Conservation (phyloP, 78 protist species). For the Pigoraptor vietnamica region DNA sequence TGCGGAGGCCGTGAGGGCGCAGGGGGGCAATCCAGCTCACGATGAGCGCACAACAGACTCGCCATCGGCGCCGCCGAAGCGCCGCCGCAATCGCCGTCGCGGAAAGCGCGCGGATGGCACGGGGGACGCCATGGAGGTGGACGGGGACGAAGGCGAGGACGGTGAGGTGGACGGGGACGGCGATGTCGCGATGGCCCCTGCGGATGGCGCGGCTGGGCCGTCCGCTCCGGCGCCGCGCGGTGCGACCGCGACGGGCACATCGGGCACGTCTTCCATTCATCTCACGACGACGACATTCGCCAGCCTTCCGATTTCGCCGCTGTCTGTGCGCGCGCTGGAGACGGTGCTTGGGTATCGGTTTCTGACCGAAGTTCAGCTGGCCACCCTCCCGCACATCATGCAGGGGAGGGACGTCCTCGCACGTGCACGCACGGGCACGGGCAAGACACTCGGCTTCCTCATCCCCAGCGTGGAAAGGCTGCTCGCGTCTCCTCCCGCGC, state of each 20-base stretch:
- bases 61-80: too few species aligned
- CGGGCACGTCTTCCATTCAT: not conserved
- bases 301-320: not conserved
- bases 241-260: not conserved
- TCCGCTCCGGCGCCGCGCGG: too few species aligned
- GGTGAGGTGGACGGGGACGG: too few species aligned
- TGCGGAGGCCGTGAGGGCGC: too few species aligned
- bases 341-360: not conserved
- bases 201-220: too few species aligned
- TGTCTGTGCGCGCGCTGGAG: not conserved
- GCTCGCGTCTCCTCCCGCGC: slow-evolving; percentile 51
- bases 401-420: slow-evolving; percentile 91
- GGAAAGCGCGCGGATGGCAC: too few species aligned
- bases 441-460: slow-evolving; percentile 92
- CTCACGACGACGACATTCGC: not conserved
- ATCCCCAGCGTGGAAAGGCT: slow-evolving; percentile 85
- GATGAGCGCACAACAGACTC: too few species aligned
- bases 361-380: not conserved
- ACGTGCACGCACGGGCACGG: slow-evolving; percentile 92
- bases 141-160: too few species aligned
- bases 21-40: too few species aligned
- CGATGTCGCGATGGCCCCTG: too few species aligned
- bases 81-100: too few species aligned
- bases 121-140: too few species aligned
- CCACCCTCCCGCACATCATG: slow-evolving; percentile 39